Percentiles rank a stretch among this genome's conserved stretches.
phyloP scores from a whole-genome alignment of 2,329 filamentous ascomycete species.

The Epichloe brachyelytri region DNA sequence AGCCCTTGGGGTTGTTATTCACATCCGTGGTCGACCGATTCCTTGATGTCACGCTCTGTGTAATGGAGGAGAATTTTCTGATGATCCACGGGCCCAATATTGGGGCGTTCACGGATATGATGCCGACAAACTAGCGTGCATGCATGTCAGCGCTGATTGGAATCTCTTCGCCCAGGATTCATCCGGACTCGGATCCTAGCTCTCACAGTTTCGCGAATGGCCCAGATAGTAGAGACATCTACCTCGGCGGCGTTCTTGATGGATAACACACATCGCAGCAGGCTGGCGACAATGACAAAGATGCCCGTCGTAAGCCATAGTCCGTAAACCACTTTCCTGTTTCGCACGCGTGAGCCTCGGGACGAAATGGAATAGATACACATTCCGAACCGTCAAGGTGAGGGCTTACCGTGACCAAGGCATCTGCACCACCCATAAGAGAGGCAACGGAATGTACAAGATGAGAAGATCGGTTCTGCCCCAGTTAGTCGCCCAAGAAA shows the following conservation, averaged over 20 bases:
- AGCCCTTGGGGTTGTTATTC: neutral
- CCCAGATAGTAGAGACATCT: conserved; percentile 14
- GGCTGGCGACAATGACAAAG: conserved; percentile 14
- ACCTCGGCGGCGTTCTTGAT: conserved; percentile 10
- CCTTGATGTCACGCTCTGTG: conserved; percentile 7
- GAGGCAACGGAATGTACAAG: conserved; percentile 12
- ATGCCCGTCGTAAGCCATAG: conserved; percentile 14
- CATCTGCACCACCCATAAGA: conserved; percentile 13
- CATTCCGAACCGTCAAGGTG: neutral
- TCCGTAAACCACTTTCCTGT: conserved; percentile 12
- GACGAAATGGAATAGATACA: too few species aligned
- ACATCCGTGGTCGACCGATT: neutral
- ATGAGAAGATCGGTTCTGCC: conserved; percentile 13
- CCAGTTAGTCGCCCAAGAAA: neutral
- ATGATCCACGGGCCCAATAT: conserved; percentile 14
- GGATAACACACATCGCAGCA: conserved; percentile 13
- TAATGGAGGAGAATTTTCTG: conserved; percentile 7
- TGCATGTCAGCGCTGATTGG: neutral
- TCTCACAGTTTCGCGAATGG: conserved; percentile 14
- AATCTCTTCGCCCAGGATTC: neutral
- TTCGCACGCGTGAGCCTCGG: neutral
- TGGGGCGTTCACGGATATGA: conserved; percentile 12
- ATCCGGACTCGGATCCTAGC: neutral
- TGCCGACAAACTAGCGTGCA: conserved; percentile 11
- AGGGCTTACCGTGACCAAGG: conserved; percentile 9